Percentiles rank a stretch among this genome's conserved stretches.
Conservation (phyloP, 345 rosid species). For the Euphorbia lathyris region DNA sequence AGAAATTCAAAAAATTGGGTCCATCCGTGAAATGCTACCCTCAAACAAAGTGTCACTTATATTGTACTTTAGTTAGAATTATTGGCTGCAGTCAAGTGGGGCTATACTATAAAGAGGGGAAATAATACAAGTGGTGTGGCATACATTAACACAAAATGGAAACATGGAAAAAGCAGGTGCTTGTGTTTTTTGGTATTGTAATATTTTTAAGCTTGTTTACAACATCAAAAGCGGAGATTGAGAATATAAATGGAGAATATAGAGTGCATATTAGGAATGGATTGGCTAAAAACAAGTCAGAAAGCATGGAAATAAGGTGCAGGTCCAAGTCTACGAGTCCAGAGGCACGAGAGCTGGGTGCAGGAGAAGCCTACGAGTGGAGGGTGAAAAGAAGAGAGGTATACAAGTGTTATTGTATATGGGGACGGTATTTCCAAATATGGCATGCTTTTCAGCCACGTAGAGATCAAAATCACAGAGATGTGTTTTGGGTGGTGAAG, state of each 20-base stretch:
- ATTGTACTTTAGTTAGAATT: too few relatives aligned
- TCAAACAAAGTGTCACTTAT: too few relatives aligned
- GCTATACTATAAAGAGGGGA: too few relatives aligned
- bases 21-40: too few relatives aligned
- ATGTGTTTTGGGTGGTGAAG: constrained; percentile 9
- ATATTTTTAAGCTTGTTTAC: not conserved
- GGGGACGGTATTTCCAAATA: not conserved
- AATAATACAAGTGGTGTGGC: too few relatives aligned
- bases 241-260: too few relatives aligned
- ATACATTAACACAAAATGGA: not conserved
- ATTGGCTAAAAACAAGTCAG: not conserved
- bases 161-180: not conserved
- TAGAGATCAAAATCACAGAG: not conserved
- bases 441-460: constrained; percentile 8
- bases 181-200: not conserved
- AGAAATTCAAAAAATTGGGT: too few relatives aligned
- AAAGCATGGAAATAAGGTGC: constrained; percentile 7
- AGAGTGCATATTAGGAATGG: not conserved
- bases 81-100: too few relatives aligned
- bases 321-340: not conserved
- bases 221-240: not conserved
- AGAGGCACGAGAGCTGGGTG: not conserved
- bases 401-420: constrained; percentile 12
- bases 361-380: constrained; percentile 16
- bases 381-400: not conserved